A percentile compares a stretch with the other conserved stretches of the same genome.
Evolutionary conservation across 257 asterid species (phyloP).

Genomic region (Solanum appendiculatum): DNA sequence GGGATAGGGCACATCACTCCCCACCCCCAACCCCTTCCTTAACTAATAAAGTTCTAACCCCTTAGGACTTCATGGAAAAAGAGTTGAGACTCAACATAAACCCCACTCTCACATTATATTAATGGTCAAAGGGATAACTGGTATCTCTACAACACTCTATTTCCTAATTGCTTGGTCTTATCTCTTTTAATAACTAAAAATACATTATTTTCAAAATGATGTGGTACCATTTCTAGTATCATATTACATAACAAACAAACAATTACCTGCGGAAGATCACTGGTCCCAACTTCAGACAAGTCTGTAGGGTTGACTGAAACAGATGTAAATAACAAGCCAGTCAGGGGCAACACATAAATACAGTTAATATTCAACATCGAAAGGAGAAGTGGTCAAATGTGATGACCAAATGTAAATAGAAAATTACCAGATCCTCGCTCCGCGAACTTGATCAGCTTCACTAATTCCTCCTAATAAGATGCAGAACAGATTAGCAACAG

Average conservation of each 20-base stretch:
- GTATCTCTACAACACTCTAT: background rate
- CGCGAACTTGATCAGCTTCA: constrained; percentile 63
- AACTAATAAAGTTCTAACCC: background rate
- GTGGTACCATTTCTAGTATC: background rate
- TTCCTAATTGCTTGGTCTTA: background rate
- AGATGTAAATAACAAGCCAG: background rate
- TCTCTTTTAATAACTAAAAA: background rate
- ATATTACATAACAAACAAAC: background rate
- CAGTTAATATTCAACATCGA: background rate
- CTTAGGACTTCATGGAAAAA: background rate
- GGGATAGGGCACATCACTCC: background rate
- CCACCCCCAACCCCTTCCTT: background rate
- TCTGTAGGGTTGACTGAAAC: constrained; percentile 49
- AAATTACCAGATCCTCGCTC: constrained; percentile 76
- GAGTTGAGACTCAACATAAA: background rate
- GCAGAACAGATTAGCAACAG: constrained; percentile 21
- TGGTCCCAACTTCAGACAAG: constrained; percentile 42
- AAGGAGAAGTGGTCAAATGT: background rate
- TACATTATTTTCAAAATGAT: background rate
- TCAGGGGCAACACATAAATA: background rate
- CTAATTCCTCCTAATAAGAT: constrained; percentile 64
- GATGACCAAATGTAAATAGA: background rate
- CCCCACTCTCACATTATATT: background rate
- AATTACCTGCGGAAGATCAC: constrained; percentile 57
- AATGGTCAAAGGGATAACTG: background rate